Base-by-base conservation (phyloP, 768 basidiomycete species). In the Auricularia sp. region DNA sequence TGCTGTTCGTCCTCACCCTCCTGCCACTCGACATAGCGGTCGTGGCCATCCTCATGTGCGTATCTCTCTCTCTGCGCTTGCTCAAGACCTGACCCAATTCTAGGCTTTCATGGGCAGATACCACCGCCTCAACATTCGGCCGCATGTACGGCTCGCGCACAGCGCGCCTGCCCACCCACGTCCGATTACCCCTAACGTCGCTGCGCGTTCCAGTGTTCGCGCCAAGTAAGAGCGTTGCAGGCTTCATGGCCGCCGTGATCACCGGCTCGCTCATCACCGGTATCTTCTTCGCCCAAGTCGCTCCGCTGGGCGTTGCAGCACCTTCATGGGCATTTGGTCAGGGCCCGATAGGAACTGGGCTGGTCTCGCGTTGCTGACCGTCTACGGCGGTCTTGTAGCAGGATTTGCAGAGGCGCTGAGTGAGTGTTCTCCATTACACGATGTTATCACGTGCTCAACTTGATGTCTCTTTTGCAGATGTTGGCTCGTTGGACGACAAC, bases 81-180 rank as follows among this genome's bases (percentile, higher is more conserved):
- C 29, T 29, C 29, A 29, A 29, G 29, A 29, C 29, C 29, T 29
- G 29, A 29, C 29, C 29, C 29, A 29, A 29, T 29, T 29, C 29
- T 42, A 96, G 93, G 66, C 85, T 97, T 60, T 93, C 93, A 36
- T 97, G 94, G 94, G 93, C 92, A 0, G 94, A 97, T 74, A 96
- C 94, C 1, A 86, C 93, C 18, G 94, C 94, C 4, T 96, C 94
- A 10, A 95, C 91, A 12, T 78, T 96, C 67, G 94, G 94, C 54
- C 85, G 94, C n/a, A 77, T 92, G 39, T 92, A 84, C 73, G 91
- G 92, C 47, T 77, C 78, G n/a, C 75, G 77, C 58, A 91, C 92
- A 0, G 82, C 84, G 0, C 81, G 76, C 3, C 82, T 89, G 3
- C 87, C 87, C 1, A 58, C 72, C 3, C 72, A 77, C 58, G 61